Evolutionary conservation across 2,329 filamentous ascomycete genomes (phyloP).

Genomic region (Colletotrichum falcatum): DNA sequence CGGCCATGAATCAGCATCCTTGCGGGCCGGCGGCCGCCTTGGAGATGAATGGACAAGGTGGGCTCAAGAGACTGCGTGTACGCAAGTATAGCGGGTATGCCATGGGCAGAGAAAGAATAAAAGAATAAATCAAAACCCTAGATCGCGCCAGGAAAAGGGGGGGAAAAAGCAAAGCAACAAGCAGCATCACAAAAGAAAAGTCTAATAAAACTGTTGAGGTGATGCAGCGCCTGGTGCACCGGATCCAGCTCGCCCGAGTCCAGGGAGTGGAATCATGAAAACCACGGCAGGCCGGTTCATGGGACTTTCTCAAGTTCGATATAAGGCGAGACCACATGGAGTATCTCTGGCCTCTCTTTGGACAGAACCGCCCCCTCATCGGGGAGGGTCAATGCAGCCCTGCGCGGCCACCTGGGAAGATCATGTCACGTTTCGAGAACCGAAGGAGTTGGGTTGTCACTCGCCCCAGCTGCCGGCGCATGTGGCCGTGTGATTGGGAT

Average conservation of each 20-base stretch:
- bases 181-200: neutral
- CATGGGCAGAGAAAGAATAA: too few species aligned
- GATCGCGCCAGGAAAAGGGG: too few species aligned
- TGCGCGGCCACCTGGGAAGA: constrained; percentile 7
- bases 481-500: constrained; percentile 27
- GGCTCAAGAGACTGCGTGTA: neutral
- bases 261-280: constrained; percentile 22
- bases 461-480: constrained; percentile 1
- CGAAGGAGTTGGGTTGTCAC: neutral
- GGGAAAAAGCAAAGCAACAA: neutral
- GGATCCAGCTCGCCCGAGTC: constrained; percentile 9
- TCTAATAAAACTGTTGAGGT: neutral
- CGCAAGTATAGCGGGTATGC: neutral
- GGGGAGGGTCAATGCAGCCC: constrained; percentile 29
- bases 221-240: neutral
- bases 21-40: neutral
- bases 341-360: constrained; percentile 31
- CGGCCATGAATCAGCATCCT: neutral
- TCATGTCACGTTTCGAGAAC: constrained; percentile 8
- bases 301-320: neutral
- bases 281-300: constrained; percentile 21
- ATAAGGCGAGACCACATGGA: constrained; percentile 29
- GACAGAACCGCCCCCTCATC: constrained; percentile 8
- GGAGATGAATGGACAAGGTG: neutral
- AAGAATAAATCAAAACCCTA: too few species aligned